Base-by-base conservation (phyloP, 1,139 yeast genomes). In the Diutina siamensis region DNA sequence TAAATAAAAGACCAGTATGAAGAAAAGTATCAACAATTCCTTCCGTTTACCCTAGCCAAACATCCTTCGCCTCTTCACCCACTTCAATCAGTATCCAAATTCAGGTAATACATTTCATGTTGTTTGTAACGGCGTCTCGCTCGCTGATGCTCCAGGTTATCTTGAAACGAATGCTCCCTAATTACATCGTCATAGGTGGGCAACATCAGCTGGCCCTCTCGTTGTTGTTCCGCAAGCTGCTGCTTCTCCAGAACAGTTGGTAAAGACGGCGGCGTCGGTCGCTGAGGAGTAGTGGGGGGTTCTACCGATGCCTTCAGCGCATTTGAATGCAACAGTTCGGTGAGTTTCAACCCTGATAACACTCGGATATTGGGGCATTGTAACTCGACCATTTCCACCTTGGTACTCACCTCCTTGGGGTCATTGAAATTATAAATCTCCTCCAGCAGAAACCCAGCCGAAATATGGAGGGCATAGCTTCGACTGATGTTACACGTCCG, bases 401-500 rank as follows among this genome's bases (percentile, higher is more conserved):
- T 57, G 42, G 51, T 51, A 9, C 44, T 48, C 12, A 52, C 19
- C 41, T 60, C 64, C 3, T 49, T 44, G 9, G 51, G 28, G 51
- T 60, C 51, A 50, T 55, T 55, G 56, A 28, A 31, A 17, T 40
- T 40, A 25, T 25, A 18, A 8, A 40, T 20, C 18, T 40, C 20
- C 9, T 31, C 44, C 35, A 13, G 18, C 31, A 76, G 61, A 48
- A 80, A 65, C 2, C 74, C 78, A 1, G 68, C 78, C 2, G 58
- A 57, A 2, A 79, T 61, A 18, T 59, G 58, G 40, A 79, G 50
- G 12, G 60, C 57, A 53, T 80, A 79, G n/a, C 53, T 55, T 44
- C 84, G 62, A 3, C 67, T 56, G 15, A 80, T 69, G 55, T 78
- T 79, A 57, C 86, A 80, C 2, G 80, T 74, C 35, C 59, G 62